Evolutionary conservation across 805 yeast species (phyloP), one percentile per base, ranked within the genome.

Genomic region (Jamesozyma jinghongensis): DNA sequence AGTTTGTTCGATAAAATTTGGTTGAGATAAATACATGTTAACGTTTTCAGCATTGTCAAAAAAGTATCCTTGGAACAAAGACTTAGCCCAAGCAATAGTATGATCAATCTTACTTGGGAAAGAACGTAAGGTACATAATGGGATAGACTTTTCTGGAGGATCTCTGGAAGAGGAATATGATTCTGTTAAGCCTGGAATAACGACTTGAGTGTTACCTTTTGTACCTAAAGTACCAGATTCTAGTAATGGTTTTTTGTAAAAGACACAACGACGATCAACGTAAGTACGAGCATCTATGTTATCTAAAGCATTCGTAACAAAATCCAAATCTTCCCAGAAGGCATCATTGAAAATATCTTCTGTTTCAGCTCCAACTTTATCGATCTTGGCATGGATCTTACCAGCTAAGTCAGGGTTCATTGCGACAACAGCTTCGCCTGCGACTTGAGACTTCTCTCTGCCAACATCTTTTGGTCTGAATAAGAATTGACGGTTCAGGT

Each of bases 71-170:
- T 84, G 92, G 73, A 92, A 92, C 58, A 86, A 71, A 16, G 87
- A 79, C 67, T 94, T 94, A 13, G 97, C 95, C 99, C 99, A 92
- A 5, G 98, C 97, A 66, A 92, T 92, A 1, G 99, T 92, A 60
- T 92, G 99, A 61, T 92, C 99, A 54, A 92, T 92, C 66, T 90
- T 90, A 65, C 87, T 85, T 42, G 99, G 99, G 81, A 92, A 92
- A 3, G 95, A 85, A 66, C 97, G 80, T 59, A 92, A 73, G 2
- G 99, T 92, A 74, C 99, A 92, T 56, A 92, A 73, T 26, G 99
- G 99, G 57, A 92, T 88, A 3, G 95, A 79, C 66, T 87, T 87
- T 69, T 92, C 99, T 30, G 99, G 99, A 34, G 99, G 98, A 66
- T 92, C 99, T 62, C 86, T 94, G 11, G 95, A 85, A 2, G 96